Conservation (phyloP, 2,329 filamentous ascomycete species). For the Colletotrichum sp. region DNA sequence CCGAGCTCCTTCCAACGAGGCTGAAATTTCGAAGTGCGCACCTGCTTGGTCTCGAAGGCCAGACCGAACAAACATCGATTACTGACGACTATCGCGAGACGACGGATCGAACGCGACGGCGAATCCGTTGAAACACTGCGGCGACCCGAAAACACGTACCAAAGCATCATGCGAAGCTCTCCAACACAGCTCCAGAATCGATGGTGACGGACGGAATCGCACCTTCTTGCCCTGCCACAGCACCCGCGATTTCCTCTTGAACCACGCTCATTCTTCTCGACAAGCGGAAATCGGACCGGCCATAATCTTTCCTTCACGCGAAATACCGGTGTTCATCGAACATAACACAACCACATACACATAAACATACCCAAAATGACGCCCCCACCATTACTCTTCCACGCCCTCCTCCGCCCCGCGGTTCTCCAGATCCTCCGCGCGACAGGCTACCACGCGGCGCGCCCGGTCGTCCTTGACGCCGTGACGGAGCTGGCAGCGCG, state of each 20-base stretch:
- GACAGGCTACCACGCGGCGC: slow-evolving; percentile 85
- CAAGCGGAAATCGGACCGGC: neutral
- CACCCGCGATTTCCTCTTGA: slow-evolving; percentile 19
- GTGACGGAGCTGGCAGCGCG: slow-evolving; percentile 86
- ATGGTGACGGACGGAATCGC: slow-evolving; percentile 22
- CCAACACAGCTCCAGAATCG: neutral
- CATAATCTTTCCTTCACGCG: neutral
- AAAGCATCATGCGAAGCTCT: slow-evolving; percentile 18
- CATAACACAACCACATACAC: neutral
- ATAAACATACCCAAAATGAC: slow-evolving; percentile 40
- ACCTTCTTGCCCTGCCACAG: slow-evolving; percentile 10
- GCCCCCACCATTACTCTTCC: slow-evolving; percentile 56
- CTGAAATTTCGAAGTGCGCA: slow-evolving; percentile 17
- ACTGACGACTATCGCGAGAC: neutral
- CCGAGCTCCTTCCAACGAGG: slow-evolving; percentile 16
- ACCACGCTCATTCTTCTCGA: neutral
- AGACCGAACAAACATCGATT: neutral
- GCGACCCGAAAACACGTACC: neutral
- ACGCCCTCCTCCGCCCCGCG: slow-evolving; percentile 83
- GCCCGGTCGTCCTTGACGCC: slow-evolving; percentile 82
- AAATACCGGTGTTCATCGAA: neutral
- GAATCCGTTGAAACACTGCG: neutral
- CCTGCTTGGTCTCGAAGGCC: neutral
- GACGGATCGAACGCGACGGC: neutral
- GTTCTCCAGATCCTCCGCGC: slow-evolving; percentile 92